phyloP scores from a whole-genome alignment of 139 green algal genomes.

The Chlamydomonas sp. region DNA sequence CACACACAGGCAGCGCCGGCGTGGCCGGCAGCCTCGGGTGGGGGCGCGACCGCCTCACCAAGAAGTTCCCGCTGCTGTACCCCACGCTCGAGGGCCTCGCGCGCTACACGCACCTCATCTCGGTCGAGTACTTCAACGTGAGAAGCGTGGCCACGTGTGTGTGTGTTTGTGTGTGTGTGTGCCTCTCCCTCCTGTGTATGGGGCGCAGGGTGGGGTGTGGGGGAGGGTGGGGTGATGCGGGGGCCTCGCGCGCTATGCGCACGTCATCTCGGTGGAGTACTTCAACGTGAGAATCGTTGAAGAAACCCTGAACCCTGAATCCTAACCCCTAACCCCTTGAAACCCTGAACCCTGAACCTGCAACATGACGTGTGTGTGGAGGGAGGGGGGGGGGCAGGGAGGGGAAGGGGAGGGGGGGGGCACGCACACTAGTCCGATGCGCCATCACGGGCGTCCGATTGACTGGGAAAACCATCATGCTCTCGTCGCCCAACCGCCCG shows the following conservation, averaged over 20 bases:
- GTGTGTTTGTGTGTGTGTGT: constrained; percentile 3
- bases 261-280: constrained; percentile 76
- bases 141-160: constrained; percentile 56
- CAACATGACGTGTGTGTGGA: no score
- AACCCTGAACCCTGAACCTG: no score
- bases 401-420: no score
- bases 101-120: constrained; percentile 66
- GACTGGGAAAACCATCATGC: no score
- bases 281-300: constrained; percentile 58
- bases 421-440: no score
- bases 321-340: no score
- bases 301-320: no score
- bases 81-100: constrained; percentile 53
- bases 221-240: not conserved
- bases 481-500: no score
- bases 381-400: no score
- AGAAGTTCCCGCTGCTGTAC: constrained; percentile 63
- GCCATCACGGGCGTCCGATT: no score
- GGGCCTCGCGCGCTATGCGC: constrained; percentile 35
- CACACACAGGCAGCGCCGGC: not conserved
- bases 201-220: no score
- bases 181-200: not conserved
- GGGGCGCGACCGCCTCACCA: constrained; percentile 12
- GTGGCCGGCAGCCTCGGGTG: constrained; percentile 10
- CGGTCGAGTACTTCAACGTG: constrained; percentile 73